Conservation (phyloP, 1,284 basidiomycete genomes). For the Leccinum insigne region DNA sequence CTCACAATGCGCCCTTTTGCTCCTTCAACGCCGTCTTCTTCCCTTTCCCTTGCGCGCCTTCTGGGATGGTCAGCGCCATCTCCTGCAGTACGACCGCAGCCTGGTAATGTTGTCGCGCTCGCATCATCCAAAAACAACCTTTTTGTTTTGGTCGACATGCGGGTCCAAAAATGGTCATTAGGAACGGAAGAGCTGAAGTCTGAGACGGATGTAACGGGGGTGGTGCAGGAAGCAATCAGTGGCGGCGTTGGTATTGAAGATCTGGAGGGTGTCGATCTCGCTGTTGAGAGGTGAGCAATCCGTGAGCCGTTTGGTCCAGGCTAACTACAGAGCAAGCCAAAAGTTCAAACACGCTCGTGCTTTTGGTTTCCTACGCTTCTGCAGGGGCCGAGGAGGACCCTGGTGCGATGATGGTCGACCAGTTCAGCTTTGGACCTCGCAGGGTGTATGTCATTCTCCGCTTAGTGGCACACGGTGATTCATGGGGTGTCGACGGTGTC, state of each 20-base stretch:
- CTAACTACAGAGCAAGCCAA: slow-evolving; percentile 1
- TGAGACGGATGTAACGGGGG: slow-evolving; percentile 52
- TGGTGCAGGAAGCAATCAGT: slow-evolving; percentile 45
- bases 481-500: slow-evolving; percentile 36
- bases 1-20: slow-evolving; percentile 57
- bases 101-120: slow-evolving; percentile 61
- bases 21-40: slow-evolving; percentile 44
- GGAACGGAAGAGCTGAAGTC: slow-evolving; percentile 56
- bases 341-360: slow-evolving; percentile 56
- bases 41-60: slow-evolving; percentile 57
- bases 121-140: slow-evolving; percentile 46
- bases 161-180: slow-evolving; percentile 68
- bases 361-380: slow-evolving; percentile 66
- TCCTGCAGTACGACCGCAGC: slow-evolving; percentile 31
- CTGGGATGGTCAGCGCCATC: slow-evolving; percentile 51
- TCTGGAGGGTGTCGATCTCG: slow-evolving; percentile 68
- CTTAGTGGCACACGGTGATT: slow-evolving; percentile 35
- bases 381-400: slow-evolving; percentile 46
- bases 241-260: slow-evolving; percentile 48
- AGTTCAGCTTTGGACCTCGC: slow-evolving; percentile 44
- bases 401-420: slow-evolving; percentile 41
- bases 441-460: slow-evolving; percentile 66
- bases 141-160: slow-evolving; percentile 66
- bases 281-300: slow-evolving; percentile 53
- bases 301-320: slow-evolving; percentile 4